A percentile compares a stretch with the other conserved stretches of the same genome.
Evolutionary conservation across 768 basidiomycete species (phyloP).

Genomic region (Lactarius sanguifluus): DNA sequence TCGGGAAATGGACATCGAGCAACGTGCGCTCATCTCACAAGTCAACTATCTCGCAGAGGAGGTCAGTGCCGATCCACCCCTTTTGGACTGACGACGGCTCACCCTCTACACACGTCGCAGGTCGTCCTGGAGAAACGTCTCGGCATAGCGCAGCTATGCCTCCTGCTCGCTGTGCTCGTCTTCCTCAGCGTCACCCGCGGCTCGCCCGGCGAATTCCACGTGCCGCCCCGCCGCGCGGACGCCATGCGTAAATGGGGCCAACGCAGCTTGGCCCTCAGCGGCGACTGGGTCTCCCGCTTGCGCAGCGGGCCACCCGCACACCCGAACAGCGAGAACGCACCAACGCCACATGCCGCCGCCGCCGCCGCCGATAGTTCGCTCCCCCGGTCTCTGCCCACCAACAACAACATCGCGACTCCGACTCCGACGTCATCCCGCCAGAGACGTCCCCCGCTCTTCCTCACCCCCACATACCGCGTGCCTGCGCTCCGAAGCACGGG

Average conservation of each 20-base stretch:
- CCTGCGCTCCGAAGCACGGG: slow-evolving; percentile 13
- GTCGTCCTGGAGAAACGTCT: slow-evolving; percentile 87
- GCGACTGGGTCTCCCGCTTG: slow-evolving; percentile 48
- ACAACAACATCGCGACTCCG: slow-evolving; percentile 1
- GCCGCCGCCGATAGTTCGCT: not conserved
- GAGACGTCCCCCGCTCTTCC: slow-evolving; percentile 1
- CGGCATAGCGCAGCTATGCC: slow-evolving; percentile 82
- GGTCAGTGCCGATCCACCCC: slow-evolving; percentile 41
- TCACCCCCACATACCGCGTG: slow-evolving; percentile 13
- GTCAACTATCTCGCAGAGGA: slow-evolving; percentile 80
- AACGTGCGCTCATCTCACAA: slow-evolving; percentile 62
- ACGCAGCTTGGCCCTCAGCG: slow-evolving; percentile 55
- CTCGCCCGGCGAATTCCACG: slow-evolving; percentile 41
- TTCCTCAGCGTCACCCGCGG: slow-evolving; percentile 88
- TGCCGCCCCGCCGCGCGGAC: slow-evolving; percentile 25
- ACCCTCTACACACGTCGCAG: slow-evolving; percentile 39
- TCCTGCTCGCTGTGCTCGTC: slow-evolving; percentile 78
- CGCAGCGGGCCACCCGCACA: slow-evolving; percentile 32
- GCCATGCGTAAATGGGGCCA: slow-evolving; percentile 55
- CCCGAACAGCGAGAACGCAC: slow-evolving; percentile 8
- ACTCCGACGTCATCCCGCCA: slow-evolving; percentile 8
- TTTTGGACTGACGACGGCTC: not conserved
- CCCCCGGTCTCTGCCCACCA: not conserved
- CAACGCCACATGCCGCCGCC: not conserved
- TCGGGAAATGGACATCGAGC: slow-evolving; percentile 64